Base-by-base conservation (phyloP, 2,329 filamentous ascomycete genomes). In the Juglanconis sp. region DNA sequence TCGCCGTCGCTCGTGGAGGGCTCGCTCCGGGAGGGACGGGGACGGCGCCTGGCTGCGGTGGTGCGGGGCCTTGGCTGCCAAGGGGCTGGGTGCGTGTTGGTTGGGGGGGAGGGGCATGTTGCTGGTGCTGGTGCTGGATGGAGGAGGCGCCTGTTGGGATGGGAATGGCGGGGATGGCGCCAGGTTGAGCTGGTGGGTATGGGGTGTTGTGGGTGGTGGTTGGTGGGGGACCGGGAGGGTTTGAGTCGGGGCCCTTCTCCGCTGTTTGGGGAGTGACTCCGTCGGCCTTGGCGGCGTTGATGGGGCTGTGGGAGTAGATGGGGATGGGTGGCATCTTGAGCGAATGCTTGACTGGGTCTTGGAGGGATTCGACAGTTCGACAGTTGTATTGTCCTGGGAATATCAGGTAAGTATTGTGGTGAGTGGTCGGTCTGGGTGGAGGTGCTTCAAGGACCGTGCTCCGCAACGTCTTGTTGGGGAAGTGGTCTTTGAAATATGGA, bases 281-380 rank as follows among this genome's bases (percentile, higher is more conserved):
- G 15, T 76, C 75, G 53, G 83, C 76, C 72, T 85, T 86, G 60
- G 79, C 74, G 42, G 81, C 79, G 66, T 76, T 81, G 70, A 87
- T 85, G 50, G 85, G 85, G 69, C 82, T 85, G 57, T 81, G 72
- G 40, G 78, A 81, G 71, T 86, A 85, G 47, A 87, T 79, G 52
- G 80, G 82, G 63, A 88, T 81, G n/a, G 84, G 79, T 53, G 84
- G 78, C 85, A 87, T 87, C n/a, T 51, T 74, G 68, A 24, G 17
- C 17, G 9, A 15, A n/a, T 50, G 36, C 30, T 54, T 34, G 34
- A 24, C 17, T 42, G 50, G 34, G 2, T 13, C 13, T 35, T 17
- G 31, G 8, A 8, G 13, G 24, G 10, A 15, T n/a, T 7, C 13
- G 32, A 0, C 6, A n/a, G 24, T 11, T 30, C 9, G 15, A 6